Conservation (phyloP, 495 filamentous ascomycete species). For the Neurospora sp. region DNA sequence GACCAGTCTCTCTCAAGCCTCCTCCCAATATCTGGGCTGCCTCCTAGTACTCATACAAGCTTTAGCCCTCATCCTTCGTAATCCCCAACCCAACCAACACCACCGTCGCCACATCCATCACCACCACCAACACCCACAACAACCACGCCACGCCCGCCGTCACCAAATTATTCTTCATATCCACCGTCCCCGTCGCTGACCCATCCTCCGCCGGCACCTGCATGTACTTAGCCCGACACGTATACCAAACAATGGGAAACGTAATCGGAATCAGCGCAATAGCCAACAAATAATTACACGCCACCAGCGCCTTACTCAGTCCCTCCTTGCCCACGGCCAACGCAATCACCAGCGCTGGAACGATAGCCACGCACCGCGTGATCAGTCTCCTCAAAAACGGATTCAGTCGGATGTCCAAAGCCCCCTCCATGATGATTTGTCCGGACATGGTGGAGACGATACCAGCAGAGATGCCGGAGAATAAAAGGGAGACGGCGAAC, state of each 20-base stretch:
- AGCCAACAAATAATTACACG: constrained; percentile 33
- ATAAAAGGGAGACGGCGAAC: constrained; percentile 45
- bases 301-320: constrained; percentile 30
- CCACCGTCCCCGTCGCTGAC: neutral
- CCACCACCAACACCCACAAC: constrained; percentile 11
- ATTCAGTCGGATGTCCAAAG: constrained; percentile 36
- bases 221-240: constrained; percentile 34
- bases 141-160: constrained; percentile 7
- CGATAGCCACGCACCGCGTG: constrained; percentile 56
- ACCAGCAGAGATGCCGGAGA: constrained; percentile 44
- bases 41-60: too few relatives aligned
- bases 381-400: constrained; percentile 44
- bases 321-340: constrained; percentile 52
- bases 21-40: too few relatives aligned
- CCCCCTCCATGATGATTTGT: constrained; percentile 50
- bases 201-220: constrained; percentile 15
- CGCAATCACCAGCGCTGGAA: constrained; percentile 68
- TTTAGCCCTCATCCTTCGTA: constrained; percentile 3
- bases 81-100: constrained; percentile 11
- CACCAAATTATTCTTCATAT: constrained; percentile 2
- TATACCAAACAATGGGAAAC: constrained; percentile 39
- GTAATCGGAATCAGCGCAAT: constrained; percentile 36
- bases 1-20: too few relatives aligned
- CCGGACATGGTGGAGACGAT: constrained; percentile 52
- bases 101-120: constrained; percentile 15